Percentiles rank a stretch among this genome's conserved stretches.
phyloP scores from a whole-genome alignment of 306 rosid genomes.

The Castanea crenata region DNA sequence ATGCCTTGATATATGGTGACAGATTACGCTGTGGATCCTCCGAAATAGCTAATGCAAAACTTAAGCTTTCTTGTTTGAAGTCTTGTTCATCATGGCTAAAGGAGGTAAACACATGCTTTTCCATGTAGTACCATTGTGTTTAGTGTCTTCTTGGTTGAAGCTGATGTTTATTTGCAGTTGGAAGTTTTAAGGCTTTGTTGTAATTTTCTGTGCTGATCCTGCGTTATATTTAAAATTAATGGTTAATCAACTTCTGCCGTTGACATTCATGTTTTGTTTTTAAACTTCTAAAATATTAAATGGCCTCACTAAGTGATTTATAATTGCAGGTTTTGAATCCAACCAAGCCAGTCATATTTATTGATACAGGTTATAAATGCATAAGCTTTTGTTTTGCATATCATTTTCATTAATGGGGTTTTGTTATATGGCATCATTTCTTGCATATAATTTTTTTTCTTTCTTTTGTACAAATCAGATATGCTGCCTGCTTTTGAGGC shows the following conservation, averaged over 20 bases:
- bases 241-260: no score
- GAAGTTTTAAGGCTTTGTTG: not conserved
- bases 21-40: constrained; percentile 87
- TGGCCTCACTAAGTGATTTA: not conserved
- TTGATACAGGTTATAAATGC: constrained; percentile 66
- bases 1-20: constrained; percentile 88
- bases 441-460: constrained; percentile 12
- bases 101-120: constrained; percentile 45
- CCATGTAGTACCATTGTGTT: not conserved
- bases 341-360: constrained; percentile 75
- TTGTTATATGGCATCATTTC: constrained; percentile 4
- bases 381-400: constrained; percentile 12
- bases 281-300: not conserved
- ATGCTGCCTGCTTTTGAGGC: constrained; percentile 76
- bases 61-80: constrained; percentile 45
- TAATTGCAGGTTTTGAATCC: constrained; percentile 75
- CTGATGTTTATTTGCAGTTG: not conserved
- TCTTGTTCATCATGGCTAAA: constrained; percentile 64
- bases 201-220: not conserved
- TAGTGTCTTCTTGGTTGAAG: not conserved
- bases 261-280: not conserved
- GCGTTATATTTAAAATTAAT: no score
- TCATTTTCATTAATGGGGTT: not conserved
- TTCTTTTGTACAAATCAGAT: constrained; percentile 40
- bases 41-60: constrained; percentile 71